phyloP scores from a whole-genome alignment of 352 stramenopile species.

The Phytophthora sp. region DNA sequence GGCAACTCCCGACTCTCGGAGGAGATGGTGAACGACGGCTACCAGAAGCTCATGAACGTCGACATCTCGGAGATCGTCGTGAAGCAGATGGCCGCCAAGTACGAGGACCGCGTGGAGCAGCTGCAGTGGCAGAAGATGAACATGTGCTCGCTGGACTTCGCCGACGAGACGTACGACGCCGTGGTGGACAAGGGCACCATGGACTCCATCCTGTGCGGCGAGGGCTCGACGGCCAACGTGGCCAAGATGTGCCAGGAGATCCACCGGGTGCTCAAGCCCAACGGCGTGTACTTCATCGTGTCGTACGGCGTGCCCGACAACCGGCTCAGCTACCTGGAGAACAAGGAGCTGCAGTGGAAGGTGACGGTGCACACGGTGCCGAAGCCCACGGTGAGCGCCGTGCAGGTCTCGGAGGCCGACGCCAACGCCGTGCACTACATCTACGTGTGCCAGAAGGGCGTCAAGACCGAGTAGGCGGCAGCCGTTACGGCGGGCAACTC shows the following conservation, averaged over 20 bases:
- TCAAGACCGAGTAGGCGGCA: conserved; percentile 44
- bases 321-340: conserved; percentile 95
- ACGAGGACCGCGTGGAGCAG: conserved; percentile 91
- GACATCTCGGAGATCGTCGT: conserved; percentile 95
- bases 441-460: conserved; percentile 95
- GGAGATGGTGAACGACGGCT: conserved; percentile 97
- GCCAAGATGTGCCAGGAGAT: conserved; percentile 96
- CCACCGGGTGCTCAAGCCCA: conserved; percentile 94
- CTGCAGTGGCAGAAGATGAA: conserved; percentile 97
- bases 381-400: conserved; percentile 95
- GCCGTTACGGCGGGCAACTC: too few relatives aligned
- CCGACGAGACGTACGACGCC: conserved; percentile 94
- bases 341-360: conserved; percentile 95
- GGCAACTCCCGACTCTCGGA: conserved; percentile 95
- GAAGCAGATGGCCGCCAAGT: conserved; percentile 94
- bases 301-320: conserved; percentile 97
- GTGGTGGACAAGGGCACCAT: conserved; percentile 96
- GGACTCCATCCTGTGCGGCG: conserved; percentile 95
- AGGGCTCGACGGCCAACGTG: conserved; percentile 95
- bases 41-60: conserved; percentile 95
- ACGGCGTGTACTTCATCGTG: conserved; percentile 95
- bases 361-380: conserved; percentile 95
- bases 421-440: conserved; percentile 96
- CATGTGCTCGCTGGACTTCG: conserved; percentile 93
- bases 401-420: conserved; percentile 93